Evolutionary conservation across 768 basidiomycete genomes (phyloP).

Genomic region (Termitomyces sp.): DNA sequence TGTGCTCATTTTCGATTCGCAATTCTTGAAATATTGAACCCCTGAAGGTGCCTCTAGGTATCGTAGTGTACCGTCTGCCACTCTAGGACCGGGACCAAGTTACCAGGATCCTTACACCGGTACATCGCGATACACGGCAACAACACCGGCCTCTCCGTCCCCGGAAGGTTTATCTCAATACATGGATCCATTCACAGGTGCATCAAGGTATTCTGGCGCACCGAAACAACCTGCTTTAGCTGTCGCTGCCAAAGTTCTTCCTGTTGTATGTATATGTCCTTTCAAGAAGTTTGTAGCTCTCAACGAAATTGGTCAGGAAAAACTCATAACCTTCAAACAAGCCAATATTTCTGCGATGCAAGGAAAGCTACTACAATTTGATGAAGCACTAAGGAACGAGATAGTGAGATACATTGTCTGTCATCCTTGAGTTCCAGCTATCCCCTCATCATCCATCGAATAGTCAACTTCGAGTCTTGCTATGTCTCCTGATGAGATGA

Average conservation of each 20-base stretch:
- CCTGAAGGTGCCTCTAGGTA: slow-evolving; percentile 58
- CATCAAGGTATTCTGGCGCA: slow-evolving; percentile 51
- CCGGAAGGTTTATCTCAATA: slow-evolving; percentile 27
- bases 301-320: slow-evolving; percentile 34
- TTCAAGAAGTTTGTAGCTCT: background rate
- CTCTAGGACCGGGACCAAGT: slow-evolving; percentile 27
- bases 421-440: background rate
- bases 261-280: slow-evolving; percentile 33
- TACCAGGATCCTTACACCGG: slow-evolving; percentile 72
- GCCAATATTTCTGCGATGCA: slow-evolving; percentile 75
- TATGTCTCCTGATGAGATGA: slow-evolving; percentile 60
- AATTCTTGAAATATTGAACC: slow-evolving; percentile 4
- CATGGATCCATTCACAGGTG: slow-evolving; percentile 67
- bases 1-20: background rate
- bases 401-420: slow-evolving; percentile 42
- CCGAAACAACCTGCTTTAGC: slow-evolving; percentile 28
- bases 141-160: slow-evolving; percentile 28
- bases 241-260: slow-evolving; percentile 37
- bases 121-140: slow-evolving; percentile 51
- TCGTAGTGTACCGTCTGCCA: slow-evolving; percentile 31
- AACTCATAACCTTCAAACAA: slow-evolving; percentile 76
- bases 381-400: slow-evolving; percentile 60
- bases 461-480: slow-evolving; percentile 71
- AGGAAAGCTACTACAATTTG: slow-evolving; percentile 70
- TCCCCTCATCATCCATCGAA: background rate